phyloP scores from a whole-genome alignment of 148 eudicot genomes.

The Persicaria maculosa region DNA sequence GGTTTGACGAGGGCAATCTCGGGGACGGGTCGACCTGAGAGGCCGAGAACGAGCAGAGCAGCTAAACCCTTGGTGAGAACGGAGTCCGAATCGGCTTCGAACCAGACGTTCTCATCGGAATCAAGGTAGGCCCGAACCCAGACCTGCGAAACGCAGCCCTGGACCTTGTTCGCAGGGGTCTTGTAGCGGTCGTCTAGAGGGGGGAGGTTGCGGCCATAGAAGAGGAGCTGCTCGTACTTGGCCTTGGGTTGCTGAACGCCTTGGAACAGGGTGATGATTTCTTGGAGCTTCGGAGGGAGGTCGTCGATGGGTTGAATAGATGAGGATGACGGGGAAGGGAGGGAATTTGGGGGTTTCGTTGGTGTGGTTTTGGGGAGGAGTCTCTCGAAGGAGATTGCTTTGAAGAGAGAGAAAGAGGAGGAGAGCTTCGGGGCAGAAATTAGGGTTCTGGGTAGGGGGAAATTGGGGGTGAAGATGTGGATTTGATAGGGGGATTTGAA shows the following conservation, averaged over 20 bases:
- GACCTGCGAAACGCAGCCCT: conserved; percentile 93
- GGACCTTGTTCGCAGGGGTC: conserved; percentile 66
- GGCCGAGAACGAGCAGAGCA: conserved; percentile 82
- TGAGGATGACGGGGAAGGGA: conserved; percentile 26
- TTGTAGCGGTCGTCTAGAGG: conserved; percentile 49
- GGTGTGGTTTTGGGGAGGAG: conserved; percentile 7
- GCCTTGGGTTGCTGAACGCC: conserved; percentile 62
- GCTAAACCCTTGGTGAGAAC: conserved; percentile 78
- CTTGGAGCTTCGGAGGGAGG: conserved; percentile 80
- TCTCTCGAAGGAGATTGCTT: conserved; percentile 51
- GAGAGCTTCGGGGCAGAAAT: conserved; percentile 14
- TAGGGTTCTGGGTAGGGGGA: conserved; percentile 28
- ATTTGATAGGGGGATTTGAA: conserved; percentile 30
- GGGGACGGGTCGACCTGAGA: conserved; percentile 58
- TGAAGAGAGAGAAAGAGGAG: conserved; percentile 26
- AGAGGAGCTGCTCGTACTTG: conserved; percentile 72
- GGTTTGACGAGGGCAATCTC: conserved; percentile 67
- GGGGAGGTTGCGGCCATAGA: conserved; percentile 54
- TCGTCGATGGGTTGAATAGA: conserved; percentile 52
- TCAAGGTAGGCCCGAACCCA: conserved; percentile 82
- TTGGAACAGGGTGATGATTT: conserved; percentile 72
- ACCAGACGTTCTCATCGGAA: conserved; percentile 37
- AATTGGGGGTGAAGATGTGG: conserved; percentile 22
- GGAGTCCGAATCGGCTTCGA: conserved; percentile 85
- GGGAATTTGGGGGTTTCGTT: not conserved